Evolutionary conservation across 2,329 filamentous ascomycete species (phyloP), one percentile per base, ranked within the genome.

Genomic region (Aspergillus sp.): DNA sequence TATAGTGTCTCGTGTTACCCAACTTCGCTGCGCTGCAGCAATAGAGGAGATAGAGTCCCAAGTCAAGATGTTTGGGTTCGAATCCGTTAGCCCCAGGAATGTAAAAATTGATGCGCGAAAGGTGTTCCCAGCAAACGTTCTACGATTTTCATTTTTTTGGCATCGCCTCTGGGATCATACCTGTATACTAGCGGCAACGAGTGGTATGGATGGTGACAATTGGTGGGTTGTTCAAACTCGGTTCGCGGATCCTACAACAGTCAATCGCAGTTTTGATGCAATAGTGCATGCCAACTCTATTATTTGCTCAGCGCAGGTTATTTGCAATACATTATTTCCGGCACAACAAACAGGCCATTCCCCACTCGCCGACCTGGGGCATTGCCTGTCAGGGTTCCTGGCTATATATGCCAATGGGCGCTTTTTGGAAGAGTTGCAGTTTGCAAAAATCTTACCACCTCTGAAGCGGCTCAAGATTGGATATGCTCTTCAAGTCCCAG

Each of bases 121-220:
- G 19, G 76, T 88, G 39, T 87, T 89, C 61, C 83, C 85, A 12
- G 80, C 85, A 40, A 85, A 89, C 52, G 79, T 86, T 52, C 82
- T 87, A 59, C 85, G 87, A 57, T 79, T 84, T 37, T 79, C 87
- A 15, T 90, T 92, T 77, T 87, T 96, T 62, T 85, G 82, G 66
- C 87, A 87, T 66, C 79, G 79, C 57, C 86, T 84, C n/a, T 96
- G 93, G 90, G 81, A 81, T 9, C 70, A 82, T 14, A 79, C 83
- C 52, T 96, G 91, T 90, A 85, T 87, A 61, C 77, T 96, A 40
- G 87, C 87, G 63, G 82, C 89, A 46, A 86, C 86, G 52, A 82
- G 91, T 70, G 87, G 88, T 69, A 80, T 90, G 68, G 81, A 82
- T 67, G 90, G 90, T 53, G 90, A 95, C 69, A 83, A 82, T 60